Evolutionary conservation across 495 filamentous ascomycete species (phyloP), one percentile per base, ranked within the genome.

Genomic region (Penicillium maclennaniae): DNA sequence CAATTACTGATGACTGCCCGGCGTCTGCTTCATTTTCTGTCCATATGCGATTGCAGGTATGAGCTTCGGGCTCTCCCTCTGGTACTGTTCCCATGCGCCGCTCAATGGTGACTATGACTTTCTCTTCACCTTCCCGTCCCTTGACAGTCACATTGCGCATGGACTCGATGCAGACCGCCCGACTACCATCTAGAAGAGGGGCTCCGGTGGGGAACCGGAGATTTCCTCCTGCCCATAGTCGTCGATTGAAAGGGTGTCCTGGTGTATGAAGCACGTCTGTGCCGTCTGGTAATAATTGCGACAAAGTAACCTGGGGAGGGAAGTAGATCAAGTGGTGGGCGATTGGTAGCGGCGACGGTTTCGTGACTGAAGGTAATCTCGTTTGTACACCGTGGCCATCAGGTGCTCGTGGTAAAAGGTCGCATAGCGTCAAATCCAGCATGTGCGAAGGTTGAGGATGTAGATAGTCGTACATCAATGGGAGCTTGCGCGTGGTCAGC

Each of bases 201-300:
- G 45, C 46, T 36, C 37, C 40, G 15, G 40, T 60, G 10, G 63
- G 60, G 51, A 70, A 77, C 52, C 54, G 66, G 28, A 70, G 56
- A 37, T 68, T 69, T 1, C 88, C 89, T 9, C 88, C 89, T 31
- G 86, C 87, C 89, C 89, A 95, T 67, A 95, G 78, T n/a, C 89
- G 80, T 38, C 86, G 75, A 39, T 73, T 75, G 51, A 84, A 92
- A 3, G 85, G 83, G 1, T 48, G 45, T 1, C 86, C 85, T 0
- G 90, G 89, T 36, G 72, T 80, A 54, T 91, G 87, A 8, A 82
- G 71, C 5, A 72, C 72, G 60, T 93, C 89, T 0, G 87, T 88
- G 36, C 89, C 88, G 62, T 95, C 89, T 4, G 72, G 68, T 3
- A 87, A 74, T n/a, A 92, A 70, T 16, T 78, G 57, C 20, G 75